A percentile compares a stretch with the other conserved stretches of the same genome.
phyloP scores from a whole-genome alignment of 768 basidiomycete genomes.

The Naganishia randhawae region DNA sequence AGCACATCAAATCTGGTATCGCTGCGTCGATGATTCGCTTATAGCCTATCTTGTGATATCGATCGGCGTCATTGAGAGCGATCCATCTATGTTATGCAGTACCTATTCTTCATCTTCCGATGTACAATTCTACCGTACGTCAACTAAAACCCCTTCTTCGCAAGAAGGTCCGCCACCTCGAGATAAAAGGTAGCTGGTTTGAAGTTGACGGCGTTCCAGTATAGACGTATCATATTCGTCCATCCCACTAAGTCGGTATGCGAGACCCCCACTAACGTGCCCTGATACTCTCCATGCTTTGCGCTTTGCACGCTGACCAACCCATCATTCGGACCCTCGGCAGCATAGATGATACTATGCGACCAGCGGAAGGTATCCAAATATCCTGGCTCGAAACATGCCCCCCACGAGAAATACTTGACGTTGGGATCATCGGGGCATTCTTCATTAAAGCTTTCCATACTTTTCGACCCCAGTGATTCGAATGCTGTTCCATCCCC shows the following conservation, averaged over 20 bases:
- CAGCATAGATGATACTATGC: constrained; percentile 65
- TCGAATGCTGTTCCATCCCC: constrained; percentile 94
- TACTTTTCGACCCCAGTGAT: constrained; percentile 74
- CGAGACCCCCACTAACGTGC: constrained; percentile 84
- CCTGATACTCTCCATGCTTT: constrained; percentile 91
- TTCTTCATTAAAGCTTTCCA: constrained; percentile 82
- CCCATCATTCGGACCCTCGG: constrained; percentile 92
- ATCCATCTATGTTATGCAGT: too few species aligned
- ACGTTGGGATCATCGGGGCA: constrained; percentile 75
- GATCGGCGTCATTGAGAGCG: too few species aligned
- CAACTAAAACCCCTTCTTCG: constrained; percentile 45
- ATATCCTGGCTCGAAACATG: constrained; percentile 77
- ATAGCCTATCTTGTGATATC: too few species aligned
- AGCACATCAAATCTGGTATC: too few species aligned
- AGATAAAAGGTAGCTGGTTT: constrained; percentile 88
- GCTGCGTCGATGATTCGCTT: too few species aligned
- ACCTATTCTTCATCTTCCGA: too few species aligned
- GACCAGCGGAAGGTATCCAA: constrained; percentile 75
- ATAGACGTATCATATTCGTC: constrained; percentile 59
- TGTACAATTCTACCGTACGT: too few species aligned
- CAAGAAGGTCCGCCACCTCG: constrained; percentile 56
- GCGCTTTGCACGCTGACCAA: constrained; percentile 83
- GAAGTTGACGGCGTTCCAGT: constrained; percentile 65
- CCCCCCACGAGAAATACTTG: constrained; percentile 93
- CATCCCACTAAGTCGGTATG: constrained; percentile 77